Evolutionary conservation across 306 rosid species (phyloP).

Genomic region (Quercus cerris): DNA sequence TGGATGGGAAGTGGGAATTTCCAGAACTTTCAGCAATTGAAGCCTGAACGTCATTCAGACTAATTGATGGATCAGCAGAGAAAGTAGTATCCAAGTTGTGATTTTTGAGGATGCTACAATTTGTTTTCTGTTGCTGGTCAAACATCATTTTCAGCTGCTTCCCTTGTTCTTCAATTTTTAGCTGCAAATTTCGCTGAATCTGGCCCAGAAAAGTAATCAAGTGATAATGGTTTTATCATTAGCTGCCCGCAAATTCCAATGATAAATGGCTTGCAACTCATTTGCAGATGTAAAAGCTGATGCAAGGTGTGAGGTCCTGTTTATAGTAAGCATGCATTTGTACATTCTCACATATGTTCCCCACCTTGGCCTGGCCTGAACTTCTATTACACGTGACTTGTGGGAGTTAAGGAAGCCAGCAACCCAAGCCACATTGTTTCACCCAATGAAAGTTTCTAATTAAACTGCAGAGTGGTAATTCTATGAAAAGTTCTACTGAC

Average conservation of each 20-base stretch:
- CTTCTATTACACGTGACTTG: not conserved
- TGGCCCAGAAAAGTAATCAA: constrained; percentile 1
- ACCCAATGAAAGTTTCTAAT: not conserved
- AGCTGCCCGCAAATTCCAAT: not conserved
- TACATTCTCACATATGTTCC: not conserved
- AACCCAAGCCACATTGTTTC: not conserved
- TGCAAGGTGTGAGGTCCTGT: not conserved
- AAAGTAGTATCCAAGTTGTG: constrained; percentile 20
- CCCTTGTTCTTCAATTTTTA: constrained; percentile 58
- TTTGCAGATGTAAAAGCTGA: not conserved
- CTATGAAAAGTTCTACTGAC: not conserved
- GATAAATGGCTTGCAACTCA: not conserved
- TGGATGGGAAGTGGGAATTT: constrained; percentile 29
- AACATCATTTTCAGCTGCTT: constrained; percentile 57
- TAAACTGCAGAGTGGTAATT: not conserved
- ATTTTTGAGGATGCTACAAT: constrained; percentile 12
- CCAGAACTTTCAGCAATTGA: constrained; percentile 29
- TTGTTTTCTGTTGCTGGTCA: constrained; percentile 50
- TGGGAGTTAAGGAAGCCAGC: not conserved
- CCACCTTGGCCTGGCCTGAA: not conserved
- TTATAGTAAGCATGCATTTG: not conserved
- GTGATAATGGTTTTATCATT: too few species aligned
- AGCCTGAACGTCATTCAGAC: constrained; percentile 32
- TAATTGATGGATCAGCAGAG: constrained; percentile 15
- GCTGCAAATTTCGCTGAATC: constrained; percentile 51